Evolutionary conservation across 495 filamentous ascomycete genomes (phyloP), one percentile per base, ranked within the genome.

Genomic region (Hypoxylon rickii): DNA sequence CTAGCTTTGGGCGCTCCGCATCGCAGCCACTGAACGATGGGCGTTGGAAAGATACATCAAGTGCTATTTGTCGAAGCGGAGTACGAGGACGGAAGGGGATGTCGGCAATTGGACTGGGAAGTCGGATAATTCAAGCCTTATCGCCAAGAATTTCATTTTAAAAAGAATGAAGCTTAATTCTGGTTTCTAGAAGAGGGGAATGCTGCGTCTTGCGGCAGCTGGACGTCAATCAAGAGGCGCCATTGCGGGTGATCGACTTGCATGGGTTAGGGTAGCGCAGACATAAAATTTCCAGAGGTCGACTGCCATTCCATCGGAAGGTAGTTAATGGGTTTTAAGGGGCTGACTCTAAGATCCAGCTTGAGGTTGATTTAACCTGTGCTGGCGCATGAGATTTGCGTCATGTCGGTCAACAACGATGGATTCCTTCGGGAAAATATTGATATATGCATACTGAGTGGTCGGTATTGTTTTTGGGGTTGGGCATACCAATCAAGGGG

Each of bases 71-170:
- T 62, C 39, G 48, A 50, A 55, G 55, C 45, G 55, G 55, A 64
- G 31, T 45, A 39, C 22, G 36, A 21, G 16, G 44, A 42, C 50
- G 45, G 41, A 54, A 29, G 17, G 36, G 40, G 40, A 38, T 16
- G 26, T 55, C 61, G 61, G 61, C 61, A 64, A 40, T 51, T 64
- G 36, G 38, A 44, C 34, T 42, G n/a, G 24, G 42, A 18, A 32
- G 38, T 11, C 46, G 57, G 58, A 59, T 65, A 54, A 65, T 63
- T 63, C 61, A 65, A 61, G 54, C 54, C 47, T 62, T 53, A 42
- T 48, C 55, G 59, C 58, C 59, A 66, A 66, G 63, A 53, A 5
- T 36, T 38, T 29, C 12, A 24, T 47, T 20, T n/a, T 44, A 40
- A 17, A 58, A 26, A 51, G 46, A 34, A 56, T 37, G 54, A 63